Base-by-base conservation (phyloP, 305 asterid genomes). In the Ruellia speciosa region DNA sequence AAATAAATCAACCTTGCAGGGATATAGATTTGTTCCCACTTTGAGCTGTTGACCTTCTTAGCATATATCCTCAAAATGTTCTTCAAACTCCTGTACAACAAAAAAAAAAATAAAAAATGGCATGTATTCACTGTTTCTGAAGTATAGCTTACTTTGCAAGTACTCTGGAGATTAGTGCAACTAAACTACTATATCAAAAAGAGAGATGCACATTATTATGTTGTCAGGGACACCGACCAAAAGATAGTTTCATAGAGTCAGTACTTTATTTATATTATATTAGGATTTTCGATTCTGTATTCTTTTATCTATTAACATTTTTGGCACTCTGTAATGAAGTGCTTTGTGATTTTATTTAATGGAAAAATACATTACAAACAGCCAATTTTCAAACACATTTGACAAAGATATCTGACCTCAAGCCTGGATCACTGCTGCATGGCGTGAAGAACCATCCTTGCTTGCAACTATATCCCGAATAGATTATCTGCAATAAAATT, bases 371-470 rank as follows among this genome's bases (percentile, higher is more conserved):
- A n/a, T n/a, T n/a, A n/a, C n/a, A n/a, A n/a, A n/a, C n/a, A n/a
- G n/a, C n/a, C n/a, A n/a, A n/a, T n/a, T n/a, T n/a, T n/a, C n/a
- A n/a, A n/a, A n/a, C n/a, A n/a, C n/a, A 24, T 17, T 14, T n/a
- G 5, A 28, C n/a, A 64, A 57, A 57, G 34, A 72, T 45, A 70
- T 49, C 69, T 46, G 48, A 80, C 94, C 94, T 81, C 68, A 85
- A 77, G 62, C 88, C 82, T n/a, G 99, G 99, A 82, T 84, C 93
- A 69, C 95, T 88, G 73, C 80, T 84, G 81, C 99, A 92, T 63
- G 99, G 97, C n/a, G 99, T 83, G 72, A 86, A 84, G 79, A 92
- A 92, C 99, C 99, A 92, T n/a, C 97, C 99, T 72, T 92, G 96
- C 75, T 80, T 88, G 89, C 99, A 92, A 83, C 95, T 86, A 75